phyloP scores from a whole-genome alignment of 2,329 filamentous ascomycete species.

The Colletotrichum euphorbiae region DNA sequence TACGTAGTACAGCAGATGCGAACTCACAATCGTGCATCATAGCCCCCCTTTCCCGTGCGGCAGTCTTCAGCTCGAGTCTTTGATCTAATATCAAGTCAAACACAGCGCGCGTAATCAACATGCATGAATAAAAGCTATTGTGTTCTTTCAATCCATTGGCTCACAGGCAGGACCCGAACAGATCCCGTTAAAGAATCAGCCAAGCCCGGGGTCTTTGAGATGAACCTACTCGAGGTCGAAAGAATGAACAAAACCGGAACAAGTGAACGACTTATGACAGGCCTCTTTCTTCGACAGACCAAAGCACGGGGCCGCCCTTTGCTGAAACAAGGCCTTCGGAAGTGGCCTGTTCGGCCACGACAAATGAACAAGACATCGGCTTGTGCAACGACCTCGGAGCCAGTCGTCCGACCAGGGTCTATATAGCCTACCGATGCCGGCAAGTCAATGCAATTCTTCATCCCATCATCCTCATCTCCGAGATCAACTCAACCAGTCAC shows the following conservation, averaged over 20 bases:
- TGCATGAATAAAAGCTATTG: too few relatives aligned
- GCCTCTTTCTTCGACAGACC: background rate
- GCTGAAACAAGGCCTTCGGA: background rate
- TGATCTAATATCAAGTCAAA: too few relatives aligned
- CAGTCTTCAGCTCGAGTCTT: too few relatives aligned
- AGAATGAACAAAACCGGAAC: background rate
- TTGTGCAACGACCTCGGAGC: background rate
- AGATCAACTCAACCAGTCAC: background rate
- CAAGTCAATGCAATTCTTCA: background rate
- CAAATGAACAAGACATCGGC: background rate
- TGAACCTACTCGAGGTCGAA: background rate
- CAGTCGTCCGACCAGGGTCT: background rate
- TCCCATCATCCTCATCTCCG: background rate
- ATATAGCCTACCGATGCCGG: background rate
- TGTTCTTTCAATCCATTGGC: too few relatives aligned
- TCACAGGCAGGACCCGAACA: too few relatives aligned
- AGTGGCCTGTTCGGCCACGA: background rate
- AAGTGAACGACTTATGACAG: background rate
- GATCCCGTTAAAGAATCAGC: too few relatives aligned
- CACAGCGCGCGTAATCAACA: too few relatives aligned
- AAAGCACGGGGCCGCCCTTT: background rate
- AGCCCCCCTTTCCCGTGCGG: too few relatives aligned
- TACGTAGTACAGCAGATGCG: too few relatives aligned
- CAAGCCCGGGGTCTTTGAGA: background rate
- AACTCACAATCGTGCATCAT: too few relatives aligned